Evolutionary conservation across 73 alveolate genomes (phyloP), one percentile per base, ranked within the genome.

Genomic region (Paramecium bursaria): DNA sequence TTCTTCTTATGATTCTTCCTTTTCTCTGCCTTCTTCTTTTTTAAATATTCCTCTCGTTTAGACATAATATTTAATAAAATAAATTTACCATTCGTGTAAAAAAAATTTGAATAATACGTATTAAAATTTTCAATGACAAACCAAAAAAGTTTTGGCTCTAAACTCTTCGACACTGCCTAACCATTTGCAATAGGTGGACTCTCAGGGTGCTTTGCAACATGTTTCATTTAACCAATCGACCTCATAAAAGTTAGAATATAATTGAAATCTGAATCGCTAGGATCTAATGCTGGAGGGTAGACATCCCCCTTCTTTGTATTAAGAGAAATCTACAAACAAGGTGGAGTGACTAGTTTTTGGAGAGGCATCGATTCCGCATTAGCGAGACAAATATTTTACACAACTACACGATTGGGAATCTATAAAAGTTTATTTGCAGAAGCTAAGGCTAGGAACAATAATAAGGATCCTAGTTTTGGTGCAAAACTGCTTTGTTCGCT

Each of bases 141-240:
- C n/a, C n/a, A n/a, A n/a, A n/a, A n/a, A n/a, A n/a, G n/a, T n/a
- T n/a, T n/a, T n/a, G n/a, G n/a, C n/a, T n/a, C 60, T 19, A 35
- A 42, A 19, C 46, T 67, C 5, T 22, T 47, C 44, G 39, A 31
- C 21, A 54, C 85, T 25, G 17, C 46, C n/a, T 39, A 79, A 23
- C 89, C 89, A 23, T 94, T 92, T 85, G 57, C 75, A 1, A 94
- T 92, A 44, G 98, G 98, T 17, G 98, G 98, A 4, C 25, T 76
- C 73, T 87, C 98, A 7, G 98, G 98, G 26, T 90, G 91, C 90
- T 48, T 73, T 25, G 98, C 98, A 17, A 94, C 98, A 22, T 86
- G 93, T 27, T 57, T 57, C 50, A 48, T 93, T 30, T 88, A 93
- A 67, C 98, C 98, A 29, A 92, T 93, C 3, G 98, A 93, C 77